Evolutionary conservation across 2,329 filamentous ascomycete species (phyloP).

Genomic region (Alternaria triticimaculans): DNA sequence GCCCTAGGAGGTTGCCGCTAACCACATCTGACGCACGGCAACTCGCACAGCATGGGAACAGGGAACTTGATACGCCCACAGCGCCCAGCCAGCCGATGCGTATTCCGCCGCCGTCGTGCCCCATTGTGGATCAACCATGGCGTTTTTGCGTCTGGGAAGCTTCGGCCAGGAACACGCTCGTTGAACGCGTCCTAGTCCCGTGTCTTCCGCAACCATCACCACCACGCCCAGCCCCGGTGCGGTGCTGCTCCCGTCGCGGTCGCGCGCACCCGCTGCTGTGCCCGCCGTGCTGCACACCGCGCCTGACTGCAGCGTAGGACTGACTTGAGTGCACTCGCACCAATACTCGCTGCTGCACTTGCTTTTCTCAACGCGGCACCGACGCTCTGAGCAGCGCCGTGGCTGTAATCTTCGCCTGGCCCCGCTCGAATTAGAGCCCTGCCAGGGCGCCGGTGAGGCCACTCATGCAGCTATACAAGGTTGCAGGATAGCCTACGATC

Average conservation of each 20-base stretch:
- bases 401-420: slow-evolving; percentile 25
- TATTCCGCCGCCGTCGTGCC: slow-evolving; percentile 17
- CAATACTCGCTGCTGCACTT: slow-evolving; percentile 19
- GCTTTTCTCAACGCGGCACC: slow-evolving; percentile 14
- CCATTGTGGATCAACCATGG: slow-evolving; percentile 35
- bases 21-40: slow-evolving; percentile 26
- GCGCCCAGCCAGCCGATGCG: slow-evolving; percentile 21
- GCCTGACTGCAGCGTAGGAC: slow-evolving; percentile 17
- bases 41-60: slow-evolving; percentile 42
- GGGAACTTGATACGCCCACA: slow-evolving; percentile 24
- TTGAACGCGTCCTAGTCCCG: slow-evolving; percentile 36
- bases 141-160: slow-evolving; percentile 40
- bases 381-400: slow-evolving; percentile 22
- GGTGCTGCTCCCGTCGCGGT: slow-evolving; percentile 16
- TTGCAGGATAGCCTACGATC: slow-evolving; percentile 36
- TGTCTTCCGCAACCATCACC: slow-evolving; percentile 24
- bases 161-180: slow-evolving; percentile 44
- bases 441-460: slow-evolving; percentile 41
- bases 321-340: slow-evolving; percentile 18
- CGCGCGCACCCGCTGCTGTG: slow-evolving; percentile 14
- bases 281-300: slow-evolving; percentile 5
- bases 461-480: slow-evolving; percentile 47
- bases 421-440: slow-evolving; percentile 40
- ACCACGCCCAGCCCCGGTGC: slow-evolving; percentile 5
- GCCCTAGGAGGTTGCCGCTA: slow-evolving; percentile 36